These are phyloP conservation scores for Hordeum marinum DNA, from an alignment of 176 grass and related monocot genomes.

Conservation along the genomic window DNA sequence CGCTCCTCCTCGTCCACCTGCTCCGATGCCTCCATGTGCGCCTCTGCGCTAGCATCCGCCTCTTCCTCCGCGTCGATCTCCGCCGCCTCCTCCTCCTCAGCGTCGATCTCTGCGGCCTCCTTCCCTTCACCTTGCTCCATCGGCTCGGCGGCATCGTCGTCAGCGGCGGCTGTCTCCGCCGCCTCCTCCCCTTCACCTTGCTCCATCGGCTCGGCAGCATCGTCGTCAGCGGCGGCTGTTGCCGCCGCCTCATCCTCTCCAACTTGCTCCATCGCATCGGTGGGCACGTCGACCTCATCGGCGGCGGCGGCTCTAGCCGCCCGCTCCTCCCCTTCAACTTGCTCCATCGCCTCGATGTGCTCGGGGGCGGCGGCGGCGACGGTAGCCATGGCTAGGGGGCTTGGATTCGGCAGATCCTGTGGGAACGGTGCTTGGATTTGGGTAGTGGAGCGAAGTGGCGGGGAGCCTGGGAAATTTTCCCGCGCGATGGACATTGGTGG, in stretches of 20 bases:
- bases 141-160: not conserved
- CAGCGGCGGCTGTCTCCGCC: too few species aligned
- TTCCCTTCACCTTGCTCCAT: not conserved
- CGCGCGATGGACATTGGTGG: not conserved
- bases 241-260: not conserved
- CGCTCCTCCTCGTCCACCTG: not conserved
- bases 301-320: not conserved
- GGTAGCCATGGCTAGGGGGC: slow-evolving; percentile 22
- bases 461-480: slow-evolving; percentile 8
- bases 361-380: not conserved
- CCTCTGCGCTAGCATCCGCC: not conserved
- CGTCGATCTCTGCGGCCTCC: not conserved
- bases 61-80: not conserved
- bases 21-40: not conserved
- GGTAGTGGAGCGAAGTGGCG: not conserved
- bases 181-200: not conserved
- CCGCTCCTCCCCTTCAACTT: not conserved
- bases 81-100: not conserved
- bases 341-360: not conserved
- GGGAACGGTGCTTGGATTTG: not conserved
- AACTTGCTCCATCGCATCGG: not conserved
- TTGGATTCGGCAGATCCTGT: not conserved
- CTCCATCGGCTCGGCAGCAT: not conserved
- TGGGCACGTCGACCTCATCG: not conserved
- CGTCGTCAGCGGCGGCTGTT: not conserved